Evolutionary conservation across 2,329 filamentous ascomycete genomes (phyloP), one percentile per base, ranked within the genome.

Genomic region (Microsporum audouinii): DNA sequence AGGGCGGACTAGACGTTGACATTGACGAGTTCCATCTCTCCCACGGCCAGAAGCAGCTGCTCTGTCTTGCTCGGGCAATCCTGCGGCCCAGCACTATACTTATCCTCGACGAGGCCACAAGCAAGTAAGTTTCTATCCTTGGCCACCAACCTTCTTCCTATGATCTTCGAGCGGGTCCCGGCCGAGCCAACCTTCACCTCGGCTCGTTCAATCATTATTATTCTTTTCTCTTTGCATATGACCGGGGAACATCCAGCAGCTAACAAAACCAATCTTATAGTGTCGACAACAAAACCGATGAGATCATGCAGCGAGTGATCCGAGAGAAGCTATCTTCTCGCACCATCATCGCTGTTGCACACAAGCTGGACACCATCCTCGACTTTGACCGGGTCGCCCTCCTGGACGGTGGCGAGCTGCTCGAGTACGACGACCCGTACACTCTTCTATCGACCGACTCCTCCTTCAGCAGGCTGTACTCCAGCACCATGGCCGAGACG

Each of bases 41-140:
- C 3, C 78, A 80, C 38, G 85, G 85, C 0, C 84, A 88, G 69
- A 79, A 79, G 51, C 85, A 88, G 66, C 75, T 88, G 0, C 85
- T 88, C 65, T 84, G 80, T 64, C 76, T 88, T 0, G 84, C 81
- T 0, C 72, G 84, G 0, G 84, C 83, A 0, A 75, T 87, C 17
- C 69, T 87, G 5, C 72, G 79, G 6, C 68, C 71, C 6, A 72
- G 74, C 57, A 75, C 72, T 29, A 72, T 78, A 59, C 69, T 79
- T 10, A 71, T 79, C 38, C 70, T 79, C 23, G 77, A 79, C 61
- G 77, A 79, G 66, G 69, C 68, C 17, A 71, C 66, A 14, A 67
- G 4, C 76, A 79, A 64, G 75, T 78, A n/a, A 72, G 72, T 5
- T n/a, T 5, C n/a, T n/a, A n/a, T 2, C 38, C 14, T n/a, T 10